Percentiles rank a stretch among this genome's conserved stretches.
Conservation (phyloP, 2,329 filamentous ascomycete species). For the Fusarium nisikadoi region DNA sequence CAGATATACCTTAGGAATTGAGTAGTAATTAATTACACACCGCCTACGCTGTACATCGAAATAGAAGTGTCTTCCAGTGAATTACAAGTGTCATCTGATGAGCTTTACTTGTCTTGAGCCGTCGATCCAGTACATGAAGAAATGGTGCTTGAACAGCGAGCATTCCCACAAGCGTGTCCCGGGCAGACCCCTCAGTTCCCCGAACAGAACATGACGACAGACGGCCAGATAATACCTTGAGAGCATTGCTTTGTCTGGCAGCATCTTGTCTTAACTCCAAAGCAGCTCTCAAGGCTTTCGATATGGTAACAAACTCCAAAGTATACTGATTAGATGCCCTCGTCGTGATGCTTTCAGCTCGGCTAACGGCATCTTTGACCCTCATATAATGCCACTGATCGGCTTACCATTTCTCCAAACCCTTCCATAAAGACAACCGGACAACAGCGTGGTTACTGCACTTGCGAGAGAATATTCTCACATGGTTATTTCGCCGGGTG, state of each 20-base stretch:
- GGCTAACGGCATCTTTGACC: not conserved
- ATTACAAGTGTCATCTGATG: not conserved
- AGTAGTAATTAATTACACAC: slow-evolving; percentile 9
- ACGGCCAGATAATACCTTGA: not conserved
- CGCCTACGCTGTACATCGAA: not conserved
- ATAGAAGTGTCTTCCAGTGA: not conserved
- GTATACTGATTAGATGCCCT: not conserved
- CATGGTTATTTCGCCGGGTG: not conserved
- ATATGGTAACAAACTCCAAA: not conserved
- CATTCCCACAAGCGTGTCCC: not conserved
- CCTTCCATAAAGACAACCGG: not conserved
- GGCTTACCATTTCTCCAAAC: not conserved
- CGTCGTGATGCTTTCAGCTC: not conserved
- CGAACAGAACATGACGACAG: not conserved
- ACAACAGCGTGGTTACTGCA: not conserved
- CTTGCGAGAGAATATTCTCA: not conserved
- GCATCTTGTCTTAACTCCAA: not conserved
- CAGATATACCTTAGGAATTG: slow-evolving; percentile 19
- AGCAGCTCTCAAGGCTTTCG: not conserved
- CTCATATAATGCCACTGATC: not conserved
- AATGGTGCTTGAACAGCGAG: not conserved
- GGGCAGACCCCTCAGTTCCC: not conserved
- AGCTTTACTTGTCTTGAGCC: not conserved
- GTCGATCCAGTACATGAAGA: not conserved
- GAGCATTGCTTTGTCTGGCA: not conserved